These are phyloP conservation scores for Prunus campanulata DNA, from an alignment of 306 rosid genomes.

Conservation along the genomic window DNA sequence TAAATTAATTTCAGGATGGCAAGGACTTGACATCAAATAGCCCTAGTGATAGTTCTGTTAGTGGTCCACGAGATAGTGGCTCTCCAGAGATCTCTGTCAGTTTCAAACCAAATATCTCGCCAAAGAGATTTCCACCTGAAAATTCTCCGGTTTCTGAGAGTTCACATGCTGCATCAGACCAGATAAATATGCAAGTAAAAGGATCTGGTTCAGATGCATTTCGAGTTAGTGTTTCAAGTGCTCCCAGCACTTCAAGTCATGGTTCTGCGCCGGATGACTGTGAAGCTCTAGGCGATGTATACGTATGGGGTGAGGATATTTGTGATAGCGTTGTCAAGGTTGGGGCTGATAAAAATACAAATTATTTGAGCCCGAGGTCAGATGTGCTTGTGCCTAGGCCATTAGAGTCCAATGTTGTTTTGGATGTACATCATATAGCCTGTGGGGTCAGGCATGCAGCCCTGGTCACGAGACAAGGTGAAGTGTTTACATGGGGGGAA, in stretches of 20 bases:
- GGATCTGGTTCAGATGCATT: conserved; percentile 92
- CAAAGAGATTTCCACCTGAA: conserved; percentile 49
- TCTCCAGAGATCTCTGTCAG: conserved; percentile 73
- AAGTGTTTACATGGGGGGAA: conserved; percentile 97
- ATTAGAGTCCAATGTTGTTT: conserved; percentile 76
- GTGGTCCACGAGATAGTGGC: conserved; percentile 58
- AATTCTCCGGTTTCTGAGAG: conserved; percentile 55
- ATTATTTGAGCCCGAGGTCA: conserved; percentile 54
- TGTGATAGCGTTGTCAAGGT: conserved; percentile 68
- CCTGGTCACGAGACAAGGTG: conserved; percentile 95
- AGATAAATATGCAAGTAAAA: conserved; percentile 86
- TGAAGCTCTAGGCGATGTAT: conserved; percentile 94
- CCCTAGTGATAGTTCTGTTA: conserved; percentile 71
- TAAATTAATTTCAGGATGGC: conserved; percentile 71
- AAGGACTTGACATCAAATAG: conserved; percentile 80
- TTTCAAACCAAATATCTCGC: conserved; percentile 55
- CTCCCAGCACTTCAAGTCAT: conserved; percentile 97
- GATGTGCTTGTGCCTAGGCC: conserved; percentile 94
- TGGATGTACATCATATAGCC: conserved; percentile 86
- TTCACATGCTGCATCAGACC: conserved; percentile 71
- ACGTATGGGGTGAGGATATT: conserved; percentile 93
- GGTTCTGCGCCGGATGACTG: conserved; percentile 95
- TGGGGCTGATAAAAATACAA: conserved; percentile 63
- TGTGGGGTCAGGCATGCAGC: conserved; percentile 96
- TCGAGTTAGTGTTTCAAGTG: conserved; percentile 98